Evolutionary conservation across 139 green algal genomes (phyloP).

Genomic region (Pedinophyceae sp.): DNA sequence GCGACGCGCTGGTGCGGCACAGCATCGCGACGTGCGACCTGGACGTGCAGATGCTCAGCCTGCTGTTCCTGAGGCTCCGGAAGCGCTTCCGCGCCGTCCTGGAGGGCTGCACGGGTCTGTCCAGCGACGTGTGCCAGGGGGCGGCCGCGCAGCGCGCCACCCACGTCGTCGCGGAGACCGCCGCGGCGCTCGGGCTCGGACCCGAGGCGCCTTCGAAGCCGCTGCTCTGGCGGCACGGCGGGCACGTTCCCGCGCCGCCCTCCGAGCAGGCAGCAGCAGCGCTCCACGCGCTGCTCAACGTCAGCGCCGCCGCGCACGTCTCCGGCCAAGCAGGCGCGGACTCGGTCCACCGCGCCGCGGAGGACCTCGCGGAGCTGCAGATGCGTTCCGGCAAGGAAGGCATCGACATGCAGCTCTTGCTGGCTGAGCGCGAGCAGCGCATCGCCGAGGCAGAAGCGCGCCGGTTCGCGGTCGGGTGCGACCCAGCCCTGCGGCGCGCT

Average conservation of each 20-base stretch:
- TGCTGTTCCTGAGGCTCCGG: constrained; percentile 31
- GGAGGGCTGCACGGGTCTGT: no score
- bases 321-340: background rate
- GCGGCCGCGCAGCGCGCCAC: background rate
- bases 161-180: constrained; percentile 10
- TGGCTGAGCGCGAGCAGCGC: background rate
- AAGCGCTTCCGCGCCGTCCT: constrained; percentile 24
- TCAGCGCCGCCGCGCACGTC: background rate
- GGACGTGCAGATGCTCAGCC: constrained; percentile 31
- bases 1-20: no score
- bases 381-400: background rate
- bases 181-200: constrained; percentile 15
- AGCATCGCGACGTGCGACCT: background rate
- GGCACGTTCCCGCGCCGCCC: no score
- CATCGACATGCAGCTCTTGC: background rate
- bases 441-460: background rate
- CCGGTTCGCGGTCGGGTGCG: no score
- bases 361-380: background rate
- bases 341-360: background rate
- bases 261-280: no score
- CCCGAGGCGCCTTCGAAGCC: constrained; percentile 26
- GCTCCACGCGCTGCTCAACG: no score
- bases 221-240: constrained; percentile 53
- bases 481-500: constrained; percentile 1
- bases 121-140: background rate